Conservation (phyloP, 192 early-diverging fungal species). For the Mortierella hygrophila region DNA sequence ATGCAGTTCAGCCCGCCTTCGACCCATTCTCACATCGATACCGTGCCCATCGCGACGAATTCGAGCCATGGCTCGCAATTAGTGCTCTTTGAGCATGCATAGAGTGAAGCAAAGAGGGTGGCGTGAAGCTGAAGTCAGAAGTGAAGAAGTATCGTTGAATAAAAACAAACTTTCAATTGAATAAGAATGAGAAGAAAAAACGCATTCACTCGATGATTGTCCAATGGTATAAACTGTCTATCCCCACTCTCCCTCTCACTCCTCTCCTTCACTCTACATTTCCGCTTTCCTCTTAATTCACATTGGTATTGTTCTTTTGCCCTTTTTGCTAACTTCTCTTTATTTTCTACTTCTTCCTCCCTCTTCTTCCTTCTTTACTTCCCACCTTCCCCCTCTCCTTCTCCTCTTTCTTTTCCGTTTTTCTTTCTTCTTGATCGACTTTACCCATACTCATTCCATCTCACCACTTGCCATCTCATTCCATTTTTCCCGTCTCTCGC, state of each 20-base stretch:
- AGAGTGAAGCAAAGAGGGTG: not conserved
- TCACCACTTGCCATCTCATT: not conserved
- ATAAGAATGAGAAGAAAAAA: not conserved
- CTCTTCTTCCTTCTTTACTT: not conserved
- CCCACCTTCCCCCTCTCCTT: not conserved
- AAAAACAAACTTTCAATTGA: not conserved
- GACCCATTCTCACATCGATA: not conserved
- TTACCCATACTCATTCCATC: no score
- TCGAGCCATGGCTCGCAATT: not conserved
- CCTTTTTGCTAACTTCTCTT: not conserved
- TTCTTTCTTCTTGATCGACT: not conserved
- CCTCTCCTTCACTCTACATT: not conserved
- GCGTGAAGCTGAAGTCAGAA: slow-evolving; percentile 2
- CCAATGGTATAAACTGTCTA: not conserved
- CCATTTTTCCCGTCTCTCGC: not conserved
- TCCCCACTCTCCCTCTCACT: not conserved
- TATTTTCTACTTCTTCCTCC: not conserved
- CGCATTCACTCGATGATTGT: not conserved
- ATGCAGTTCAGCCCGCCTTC: slow-evolving; percentile 3
- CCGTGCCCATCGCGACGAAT: not conserved
- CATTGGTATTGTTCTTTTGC: not conserved
- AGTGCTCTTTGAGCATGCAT: not conserved
- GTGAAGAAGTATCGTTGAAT: not conserved
- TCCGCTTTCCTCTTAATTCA: not conserved
- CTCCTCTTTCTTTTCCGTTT: not conserved